Evolutionary conservation across 2,329 filamentous ascomycete species (phyloP).

Genomic region (Kalaharituber pfeilii): DNA sequence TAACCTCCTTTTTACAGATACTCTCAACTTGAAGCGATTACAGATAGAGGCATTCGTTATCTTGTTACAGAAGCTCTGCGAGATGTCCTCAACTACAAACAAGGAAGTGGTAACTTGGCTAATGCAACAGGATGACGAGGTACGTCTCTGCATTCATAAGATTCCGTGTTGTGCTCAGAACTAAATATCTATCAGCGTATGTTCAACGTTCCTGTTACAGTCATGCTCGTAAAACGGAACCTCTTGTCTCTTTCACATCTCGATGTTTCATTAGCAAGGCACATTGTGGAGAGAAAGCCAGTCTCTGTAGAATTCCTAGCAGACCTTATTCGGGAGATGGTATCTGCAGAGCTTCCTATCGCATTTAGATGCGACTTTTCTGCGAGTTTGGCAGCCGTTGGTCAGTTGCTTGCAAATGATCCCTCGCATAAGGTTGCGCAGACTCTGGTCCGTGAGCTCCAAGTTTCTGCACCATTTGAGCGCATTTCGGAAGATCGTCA

Average conservation of each 20-base stretch:
- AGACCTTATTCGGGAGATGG: slow-evolving; percentile 20
- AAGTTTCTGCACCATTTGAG: slow-evolving; percentile 15
- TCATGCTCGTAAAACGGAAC: slow-evolving; percentile 41
- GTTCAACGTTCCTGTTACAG: slow-evolving; percentile 44
- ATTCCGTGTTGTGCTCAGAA: too few relatives aligned
- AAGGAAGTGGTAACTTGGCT: slow-evolving; percentile 32
- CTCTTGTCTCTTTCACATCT: slow-evolving; percentile 43
- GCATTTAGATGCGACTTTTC: slow-evolving; percentile 22
- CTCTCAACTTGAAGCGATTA: slow-evolving; percentile 31
- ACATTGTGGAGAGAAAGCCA: slow-evolving; percentile 19
- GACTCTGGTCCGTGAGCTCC: slow-evolving; percentile 19
- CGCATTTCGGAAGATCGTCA: slow-evolving; percentile 47
- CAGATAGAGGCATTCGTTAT: slow-evolving; percentile 48
- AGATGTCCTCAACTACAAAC: slow-evolving; percentile 40
- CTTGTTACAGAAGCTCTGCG: slow-evolving; percentile 43
- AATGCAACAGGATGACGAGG: slow-evolving; percentile 34
- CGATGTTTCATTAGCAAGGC: slow-evolving; percentile 26
- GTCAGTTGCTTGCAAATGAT: slow-evolving; percentile 21
- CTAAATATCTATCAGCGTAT: slow-evolving; percentile 31
- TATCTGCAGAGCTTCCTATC: slow-evolving; percentile 17
- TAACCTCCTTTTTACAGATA: slow-evolving; percentile 32
- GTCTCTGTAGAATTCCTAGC: slow-evolving; percentile 21
- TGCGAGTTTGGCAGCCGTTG: slow-evolving; percentile 21
- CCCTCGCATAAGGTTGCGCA: slow-evolving; percentile 19
- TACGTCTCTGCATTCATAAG: slow-evolving; percentile 7